phyloP scores from a whole-genome alignment of 805 yeast genomes.

The Candida insectalens region DNA sequence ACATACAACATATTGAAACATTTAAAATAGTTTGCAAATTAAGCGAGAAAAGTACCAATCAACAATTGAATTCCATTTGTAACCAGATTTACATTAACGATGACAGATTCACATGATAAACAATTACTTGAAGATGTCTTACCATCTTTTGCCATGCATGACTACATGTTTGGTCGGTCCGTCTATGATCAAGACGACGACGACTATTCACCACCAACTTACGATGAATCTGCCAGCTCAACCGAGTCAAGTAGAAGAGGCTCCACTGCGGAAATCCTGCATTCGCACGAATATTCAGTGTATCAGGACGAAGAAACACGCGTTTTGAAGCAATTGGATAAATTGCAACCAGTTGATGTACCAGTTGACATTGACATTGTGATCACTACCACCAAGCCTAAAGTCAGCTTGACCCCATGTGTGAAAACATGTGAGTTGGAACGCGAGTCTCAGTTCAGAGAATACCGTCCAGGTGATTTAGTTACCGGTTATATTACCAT shows the following conservation, averaged over 20 bases:
- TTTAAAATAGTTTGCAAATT: too few relatives aligned
- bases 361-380: slow-evolving; percentile 18
- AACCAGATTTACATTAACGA: too few relatives aligned
- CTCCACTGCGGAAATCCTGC: too few relatives aligned
- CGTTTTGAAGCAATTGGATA: slow-evolving; percentile 20
- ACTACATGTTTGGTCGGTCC: slow-evolving; percentile 23
- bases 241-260: not conserved
- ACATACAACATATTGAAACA: too few relatives aligned
- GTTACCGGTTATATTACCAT: slow-evolving; percentile 46
- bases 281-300: not conserved
- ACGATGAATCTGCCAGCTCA: slow-evolving; percentile 5
- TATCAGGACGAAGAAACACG: slow-evolving; percentile 15
- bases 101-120: too few relatives aligned
- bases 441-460: slow-evolving; percentile 31
- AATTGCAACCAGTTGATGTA: slow-evolving; percentile 13
- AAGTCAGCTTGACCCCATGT: slow-evolving; percentile 24
- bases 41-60: too few relatives aligned
- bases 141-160: slow-evolving; percentile 66
- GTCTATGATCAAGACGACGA: slow-evolving; percentile 9
- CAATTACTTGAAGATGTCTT: slow-evolving; percentile 44
- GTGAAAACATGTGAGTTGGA: slow-evolving; percentile 8
- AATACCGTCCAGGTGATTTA: slow-evolving; percentile 57
- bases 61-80: too few relatives aligned
- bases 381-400: slow-evolving; percentile 35
- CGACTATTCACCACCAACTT: slow-evolving; percentile 14